phyloP scores from a whole-genome alignment of 257 asterid genomes.

The Ilex aquifolium region DNA sequence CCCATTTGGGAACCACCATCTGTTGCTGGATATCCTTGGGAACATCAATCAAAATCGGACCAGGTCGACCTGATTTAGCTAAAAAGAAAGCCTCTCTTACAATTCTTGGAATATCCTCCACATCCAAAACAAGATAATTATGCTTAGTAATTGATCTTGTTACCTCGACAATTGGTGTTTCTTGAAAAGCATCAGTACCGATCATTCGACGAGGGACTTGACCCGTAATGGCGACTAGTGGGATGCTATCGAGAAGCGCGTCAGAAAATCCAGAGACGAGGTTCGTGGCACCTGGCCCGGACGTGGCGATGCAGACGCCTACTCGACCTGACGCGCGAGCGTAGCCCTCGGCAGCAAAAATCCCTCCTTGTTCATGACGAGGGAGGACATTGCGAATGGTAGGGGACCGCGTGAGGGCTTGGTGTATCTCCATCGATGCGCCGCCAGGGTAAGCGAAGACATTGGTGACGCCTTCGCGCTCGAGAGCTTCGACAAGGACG shows the following conservation, averaged over 20 bases:
- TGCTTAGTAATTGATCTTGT: slow-evolving; percentile 81
- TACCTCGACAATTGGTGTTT: slow-evolving; percentile 77
- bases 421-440: slow-evolving; percentile 82
- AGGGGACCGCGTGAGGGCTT: slow-evolving; percentile 67
- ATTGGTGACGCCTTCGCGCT: slow-evolving; percentile 72
- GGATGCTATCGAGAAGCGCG: slow-evolving; percentile 63
- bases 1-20: slow-evolving; percentile 70
- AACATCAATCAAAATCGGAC: slow-evolving; percentile 72
- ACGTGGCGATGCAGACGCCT: slow-evolving; percentile 84
- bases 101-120: slow-evolving; percentile 62
- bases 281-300: slow-evolving; percentile 94
- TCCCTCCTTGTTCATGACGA: slow-evolving; percentile 86
- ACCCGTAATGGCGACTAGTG: slow-evolving; percentile 83
- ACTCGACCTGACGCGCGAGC: slow-evolving; percentile 71
- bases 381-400: slow-evolving; percentile 70
- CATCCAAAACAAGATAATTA: slow-evolving; percentile 64
- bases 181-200: slow-evolving; percentile 85
- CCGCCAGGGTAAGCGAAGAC: slow-evolving; percentile 90
- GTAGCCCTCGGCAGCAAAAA: slow-evolving; percentile 84
- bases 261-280: slow-evolving; percentile 76
- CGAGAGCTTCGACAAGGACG: slow-evolving; percentile 78
- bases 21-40: slow-evolving; percentile 86
- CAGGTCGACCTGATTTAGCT: slow-evolving; percentile 66
- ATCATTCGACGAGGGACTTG: slow-evolving; percentile 83
- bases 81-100: slow-evolving; percentile 63